Conservation (phyloP, 306 rosid species). For the Fragaria ananassa region DNA sequence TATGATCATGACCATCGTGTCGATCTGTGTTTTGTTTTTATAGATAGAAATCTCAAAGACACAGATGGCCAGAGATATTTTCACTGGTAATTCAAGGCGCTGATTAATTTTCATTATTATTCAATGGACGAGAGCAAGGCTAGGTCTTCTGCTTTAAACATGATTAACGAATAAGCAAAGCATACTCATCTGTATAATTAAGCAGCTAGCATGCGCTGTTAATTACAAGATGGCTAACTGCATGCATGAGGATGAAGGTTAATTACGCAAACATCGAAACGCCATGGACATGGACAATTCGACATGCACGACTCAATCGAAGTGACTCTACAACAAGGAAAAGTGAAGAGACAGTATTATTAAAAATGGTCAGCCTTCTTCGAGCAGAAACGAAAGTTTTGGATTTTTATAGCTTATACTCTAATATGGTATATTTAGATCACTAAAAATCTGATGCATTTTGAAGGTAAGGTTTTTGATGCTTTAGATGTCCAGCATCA, state of each 20-base stretch:
- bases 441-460: too few species aligned
- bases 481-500: too few species aligned
- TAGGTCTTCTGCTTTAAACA: not conserved
- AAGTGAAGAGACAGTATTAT: not conserved
- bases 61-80: not conserved
- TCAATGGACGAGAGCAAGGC: not conserved
- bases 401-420: too few species aligned
- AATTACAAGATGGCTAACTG: not conserved
- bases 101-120: not conserved
- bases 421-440: too few species aligned
- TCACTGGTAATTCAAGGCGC: not conserved
- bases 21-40: too few species aligned
- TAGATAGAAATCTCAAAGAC: not conserved
- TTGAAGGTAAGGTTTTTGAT: too few species aligned
- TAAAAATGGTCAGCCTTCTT: not conserved
- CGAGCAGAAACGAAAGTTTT: too few species aligned
- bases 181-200: not conserved
- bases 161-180: not conserved
- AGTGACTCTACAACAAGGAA: not conserved
- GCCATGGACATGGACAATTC: constrained; percentile 2
- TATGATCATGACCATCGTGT: not conserved
- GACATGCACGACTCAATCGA: not conserved
- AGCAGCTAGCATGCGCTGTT: not conserved
- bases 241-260: not conserved
- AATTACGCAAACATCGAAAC: not conserved